Evolutionary conservation across 805 yeast genomes (phyloP), one percentile per base, ranked within the genome.

Genomic region (Teunomyces cretensis): DNA sequence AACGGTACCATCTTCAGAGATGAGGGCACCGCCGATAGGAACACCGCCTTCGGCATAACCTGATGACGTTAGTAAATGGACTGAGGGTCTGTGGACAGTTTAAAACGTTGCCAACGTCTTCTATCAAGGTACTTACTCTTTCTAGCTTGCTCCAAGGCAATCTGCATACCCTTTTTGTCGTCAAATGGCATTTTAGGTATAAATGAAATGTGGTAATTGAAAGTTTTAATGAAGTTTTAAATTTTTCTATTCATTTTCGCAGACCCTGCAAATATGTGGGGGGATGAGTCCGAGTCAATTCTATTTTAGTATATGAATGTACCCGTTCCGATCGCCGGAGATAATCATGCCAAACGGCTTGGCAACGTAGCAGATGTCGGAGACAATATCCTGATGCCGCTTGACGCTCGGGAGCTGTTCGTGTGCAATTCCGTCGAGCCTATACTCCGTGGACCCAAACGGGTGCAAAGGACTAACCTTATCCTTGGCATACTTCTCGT

Each of bases 11-110:
- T 86, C 91, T 52, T 78, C 82, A 43, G 77, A 75, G 38, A 88
- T 76, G 43, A 88, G 71, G 31, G 84, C 86, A 4, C 90, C 92
- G 9, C 96, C 86, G 48, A 89, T 89, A 3, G 96, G 96, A 19
- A 90, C 83, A 39, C 97, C 97, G n/a, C 96, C 96, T 66, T 90
- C 96, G 4, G 66, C 71, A 56, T 74, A 79, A 39, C 91, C 86
- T 81, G 35, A 14, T 14, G n/a, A 11, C 9, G 26, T 44, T 39
- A 44, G 46, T 44, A 13, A 9, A 17, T 12, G n/a, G n/a, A n/a
- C n/a, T n/a, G n/a, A n/a, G n/a, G n/a, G n/a, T n/a, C n/a, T n/a
- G n/a, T n/a, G n/a, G n/a, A n/a, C n/a, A n/a, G n/a, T n/a, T n/a
- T n/a, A 19, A 3, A 19, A 19, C 22, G 22, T 6, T 6, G 22